Evolutionary conservation across 805 yeast species (phyloP).

Genomic region (Helenozyma baotianmanensis): DNA sequence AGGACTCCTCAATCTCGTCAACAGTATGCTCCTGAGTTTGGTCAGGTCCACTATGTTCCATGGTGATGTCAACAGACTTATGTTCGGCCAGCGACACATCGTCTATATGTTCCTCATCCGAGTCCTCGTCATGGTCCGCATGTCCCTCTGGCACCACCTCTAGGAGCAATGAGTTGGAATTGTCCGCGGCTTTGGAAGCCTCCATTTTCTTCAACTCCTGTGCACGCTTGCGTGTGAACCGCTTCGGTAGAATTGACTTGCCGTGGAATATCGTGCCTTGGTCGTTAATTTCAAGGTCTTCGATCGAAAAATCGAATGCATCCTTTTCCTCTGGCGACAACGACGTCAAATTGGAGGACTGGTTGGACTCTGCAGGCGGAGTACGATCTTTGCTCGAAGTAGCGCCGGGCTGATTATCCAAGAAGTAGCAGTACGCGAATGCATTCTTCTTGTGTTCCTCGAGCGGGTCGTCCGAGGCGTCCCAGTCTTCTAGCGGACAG

Average conservation of each 20-base stretch:
- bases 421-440: conserved; percentile 24
- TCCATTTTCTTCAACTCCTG: neutral
- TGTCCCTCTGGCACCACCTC: too few relatives aligned
- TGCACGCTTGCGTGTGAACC: neutral
- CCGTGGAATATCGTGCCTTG: conserved; percentile 8
- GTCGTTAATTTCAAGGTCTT: conserved; percentile 10
- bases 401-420: conserved; percentile 4
- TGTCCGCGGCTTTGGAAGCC: too few relatives aligned
- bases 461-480: conserved; percentile 55
- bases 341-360: too few relatives aligned
- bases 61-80: too few relatives aligned
- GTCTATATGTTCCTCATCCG: too few relatives aligned
- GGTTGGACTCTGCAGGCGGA: neutral
- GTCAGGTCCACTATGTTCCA: too few relatives aligned
- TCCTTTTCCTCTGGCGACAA: conserved; percentile 1
- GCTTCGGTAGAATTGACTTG: conserved; percentile 4
- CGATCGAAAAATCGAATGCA: conserved; percentile 14
- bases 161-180: too few relatives aligned
- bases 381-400: conserved; percentile 1
- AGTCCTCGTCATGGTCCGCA: too few relatives aligned
- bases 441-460: conserved; percentile 44
- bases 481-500: conserved; percentile 49
- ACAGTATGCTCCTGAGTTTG: too few relatives aligned
- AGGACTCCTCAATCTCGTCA: too few relatives aligned
- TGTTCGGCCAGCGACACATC: too few relatives aligned